phyloP scores from a whole-genome alignment of 176 grass and related monocot genomes.

The Oryza nivara region DNA sequence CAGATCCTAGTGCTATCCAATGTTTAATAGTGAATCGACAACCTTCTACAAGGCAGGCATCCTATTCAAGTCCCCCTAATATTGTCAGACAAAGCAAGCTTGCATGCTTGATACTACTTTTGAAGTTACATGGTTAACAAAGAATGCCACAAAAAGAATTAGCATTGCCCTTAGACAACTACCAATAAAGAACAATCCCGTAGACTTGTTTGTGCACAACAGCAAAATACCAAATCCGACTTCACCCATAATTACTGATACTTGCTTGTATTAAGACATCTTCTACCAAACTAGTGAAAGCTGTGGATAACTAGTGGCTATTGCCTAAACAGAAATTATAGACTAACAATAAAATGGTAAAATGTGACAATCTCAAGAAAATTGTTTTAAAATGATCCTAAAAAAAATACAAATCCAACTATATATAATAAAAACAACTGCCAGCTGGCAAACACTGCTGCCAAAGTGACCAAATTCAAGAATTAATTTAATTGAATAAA shows the following conservation, averaged over 20 bases:
- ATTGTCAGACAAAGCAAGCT: neutral
- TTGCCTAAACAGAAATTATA: neutral
- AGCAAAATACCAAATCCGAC: neutral
- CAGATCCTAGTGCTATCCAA: neutral
- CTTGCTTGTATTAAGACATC: neutral
- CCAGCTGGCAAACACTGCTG: neutral
- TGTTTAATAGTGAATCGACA: neutral
- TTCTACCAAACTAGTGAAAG: no score
- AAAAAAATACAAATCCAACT: neutral
- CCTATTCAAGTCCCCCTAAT: slow-evolving; percentile 6
- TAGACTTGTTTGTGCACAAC: neutral
- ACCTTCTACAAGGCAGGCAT: neutral
- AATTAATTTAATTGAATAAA: neutral
- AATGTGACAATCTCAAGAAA: neutral
- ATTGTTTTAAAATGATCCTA: neutral
- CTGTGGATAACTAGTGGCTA: neutral
- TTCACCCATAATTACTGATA: neutral
- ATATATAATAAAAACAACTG: slow-evolving; percentile 16
- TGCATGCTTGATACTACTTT: neutral
- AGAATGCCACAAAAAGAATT: neutral
- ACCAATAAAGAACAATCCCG: neutral
- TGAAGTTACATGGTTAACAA: neutral
- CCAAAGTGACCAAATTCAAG: slow-evolving; percentile 5
- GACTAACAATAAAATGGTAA: neutral
- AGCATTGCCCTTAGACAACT: neutral